Conservation (phyloP, 768 basidiomycete species). For the Lactarius sp. region DNA sequence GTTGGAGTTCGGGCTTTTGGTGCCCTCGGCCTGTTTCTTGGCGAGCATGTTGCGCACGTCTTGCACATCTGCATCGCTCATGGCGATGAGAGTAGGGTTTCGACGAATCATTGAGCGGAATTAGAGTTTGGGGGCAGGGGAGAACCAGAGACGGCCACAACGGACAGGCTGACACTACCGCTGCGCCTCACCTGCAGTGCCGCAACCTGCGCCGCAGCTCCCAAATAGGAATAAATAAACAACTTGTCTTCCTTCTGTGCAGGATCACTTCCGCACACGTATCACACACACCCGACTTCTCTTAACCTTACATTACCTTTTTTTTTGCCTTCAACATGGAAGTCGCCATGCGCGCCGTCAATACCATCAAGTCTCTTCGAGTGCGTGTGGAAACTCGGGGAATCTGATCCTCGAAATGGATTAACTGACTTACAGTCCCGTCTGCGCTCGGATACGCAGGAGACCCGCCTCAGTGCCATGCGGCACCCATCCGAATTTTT, state of each 20-base stretch:
- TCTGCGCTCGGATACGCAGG: conserved; percentile 39
- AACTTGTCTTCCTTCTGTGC: neutral
- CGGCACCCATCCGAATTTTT: conserved; percentile 76
- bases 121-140: neutral
- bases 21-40: conserved; percentile 29
- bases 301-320: neutral
- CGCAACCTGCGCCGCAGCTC: conserved; percentile 18
- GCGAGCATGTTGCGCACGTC: conserved; percentile 62
- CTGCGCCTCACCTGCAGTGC: neutral
- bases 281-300: neutral
- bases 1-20: conserved; percentile 5
- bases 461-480: conserved; percentile 71
- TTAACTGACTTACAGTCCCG: neutral
- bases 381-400: conserved; percentile 39
- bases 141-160: neutral
- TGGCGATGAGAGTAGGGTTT: conserved; percentile 67
- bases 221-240: conserved; percentile 20
- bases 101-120: conserved; percentile 63
- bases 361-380: conserved; percentile 63
- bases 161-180: neutral
- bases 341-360: conserved; percentile 54
- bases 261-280: neutral
- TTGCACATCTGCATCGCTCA: conserved; percentile 75
- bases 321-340: conserved; percentile 49
- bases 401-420: neutral